These are phyloP conservation scores for Talaromyces wortmannii DNA, from an alignment of 495 filamentous ascomycete species.

Conservation along the genomic window DNA sequence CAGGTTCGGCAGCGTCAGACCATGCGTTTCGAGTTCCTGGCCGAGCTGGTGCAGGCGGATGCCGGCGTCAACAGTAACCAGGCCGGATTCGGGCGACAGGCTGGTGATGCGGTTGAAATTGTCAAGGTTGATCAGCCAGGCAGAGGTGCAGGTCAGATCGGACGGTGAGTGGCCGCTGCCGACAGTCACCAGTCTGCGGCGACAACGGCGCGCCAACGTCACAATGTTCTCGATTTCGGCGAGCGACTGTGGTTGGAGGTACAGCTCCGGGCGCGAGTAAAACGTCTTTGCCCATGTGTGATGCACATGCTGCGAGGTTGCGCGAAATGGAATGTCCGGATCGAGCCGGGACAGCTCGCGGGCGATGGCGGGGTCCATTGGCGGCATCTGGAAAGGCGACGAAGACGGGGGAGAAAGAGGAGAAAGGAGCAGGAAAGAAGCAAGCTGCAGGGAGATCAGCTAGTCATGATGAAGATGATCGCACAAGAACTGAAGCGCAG, in stretches of 20 bases:
- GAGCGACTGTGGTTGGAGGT: slow-evolving; percentile 71
- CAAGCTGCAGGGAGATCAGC: not conserved
- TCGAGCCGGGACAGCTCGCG: slow-evolving; percentile 50
- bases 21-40: slow-evolving; percentile 58
- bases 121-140: slow-evolving; percentile 93
- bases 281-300: slow-evolving; percentile 97
- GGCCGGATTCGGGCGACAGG: slow-evolving; percentile 53
- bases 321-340: slow-evolving; percentile 67
- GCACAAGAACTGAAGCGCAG: not conserved
- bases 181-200: slow-evolving; percentile 70
- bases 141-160: slow-evolving; percentile 86
- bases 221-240: slow-evolving; percentile 79
- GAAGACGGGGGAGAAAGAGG: not conserved
- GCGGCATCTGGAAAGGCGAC: not conserved
- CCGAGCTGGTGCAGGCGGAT: slow-evolving; percentile 72
- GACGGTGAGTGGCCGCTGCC: slow-evolving; percentile 90
- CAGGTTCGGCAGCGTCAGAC: slow-evolving; percentile 78
- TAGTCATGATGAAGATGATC: not conserved
- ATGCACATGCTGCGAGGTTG: slow-evolving; percentile 62
- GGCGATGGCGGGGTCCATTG: slow-evolving; percentile 41
- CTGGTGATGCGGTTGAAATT: slow-evolving; percentile 64
- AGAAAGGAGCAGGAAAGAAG: not conserved
- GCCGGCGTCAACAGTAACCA: slow-evolving; percentile 75
- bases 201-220: slow-evolving; percentile 71
- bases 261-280: slow-evolving; percentile 79